phyloP scores from a whole-genome alignment of 352 stramenopile genomes.

The Globisporangium emineosum region DNA sequence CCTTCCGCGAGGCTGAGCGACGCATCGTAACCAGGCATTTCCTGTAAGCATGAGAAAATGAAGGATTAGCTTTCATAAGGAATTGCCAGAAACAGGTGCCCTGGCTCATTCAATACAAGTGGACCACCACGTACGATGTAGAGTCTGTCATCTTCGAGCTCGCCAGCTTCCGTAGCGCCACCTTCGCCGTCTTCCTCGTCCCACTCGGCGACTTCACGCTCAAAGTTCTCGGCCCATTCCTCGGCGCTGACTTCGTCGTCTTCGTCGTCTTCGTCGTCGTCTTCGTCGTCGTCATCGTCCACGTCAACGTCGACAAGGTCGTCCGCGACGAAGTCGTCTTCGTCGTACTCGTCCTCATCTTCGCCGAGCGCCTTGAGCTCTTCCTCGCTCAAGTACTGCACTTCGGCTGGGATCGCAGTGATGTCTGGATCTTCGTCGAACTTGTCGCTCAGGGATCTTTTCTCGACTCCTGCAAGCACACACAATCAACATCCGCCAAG shows the following conservation, averaged over 20 bases:
- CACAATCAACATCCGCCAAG: not conserved
- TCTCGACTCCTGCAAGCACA: constrained; percentile 21
- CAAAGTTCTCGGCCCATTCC: constrained; percentile 68
- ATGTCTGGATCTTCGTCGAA: constrained; percentile 52
- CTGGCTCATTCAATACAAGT: not conserved
- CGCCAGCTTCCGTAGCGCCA: not conserved
- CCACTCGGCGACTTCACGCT: constrained; percentile 56
- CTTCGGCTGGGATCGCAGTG: constrained; percentile 47
- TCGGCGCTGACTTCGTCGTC: constrained; percentile 42
- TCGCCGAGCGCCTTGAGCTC: constrained; percentile 28
- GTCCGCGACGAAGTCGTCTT: constrained; percentile 32
- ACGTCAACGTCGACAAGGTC: constrained; percentile 30
- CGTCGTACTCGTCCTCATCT: constrained; percentile 23
- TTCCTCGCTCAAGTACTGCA: constrained; percentile 56
- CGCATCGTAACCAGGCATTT: constrained; percentile 69
- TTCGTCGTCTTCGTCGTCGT: constrained; percentile 33
- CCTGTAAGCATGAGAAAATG: constrained; percentile 17
- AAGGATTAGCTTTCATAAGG: not conserved
- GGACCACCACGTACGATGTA: constrained; percentile 44
- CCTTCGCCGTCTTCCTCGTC: constrained; percentile 35
- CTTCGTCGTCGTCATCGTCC: constrained; percentile 11
- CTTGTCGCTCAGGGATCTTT: constrained; percentile 56
- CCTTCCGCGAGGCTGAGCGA: constrained; percentile 56
- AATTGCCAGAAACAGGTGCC: not conserved
- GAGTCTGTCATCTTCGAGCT: constrained; percentile 63